Evolutionary conservation across 768 basidiomycete genomes (phyloP).

Genomic region (Auriscalpium orientale): DNA sequence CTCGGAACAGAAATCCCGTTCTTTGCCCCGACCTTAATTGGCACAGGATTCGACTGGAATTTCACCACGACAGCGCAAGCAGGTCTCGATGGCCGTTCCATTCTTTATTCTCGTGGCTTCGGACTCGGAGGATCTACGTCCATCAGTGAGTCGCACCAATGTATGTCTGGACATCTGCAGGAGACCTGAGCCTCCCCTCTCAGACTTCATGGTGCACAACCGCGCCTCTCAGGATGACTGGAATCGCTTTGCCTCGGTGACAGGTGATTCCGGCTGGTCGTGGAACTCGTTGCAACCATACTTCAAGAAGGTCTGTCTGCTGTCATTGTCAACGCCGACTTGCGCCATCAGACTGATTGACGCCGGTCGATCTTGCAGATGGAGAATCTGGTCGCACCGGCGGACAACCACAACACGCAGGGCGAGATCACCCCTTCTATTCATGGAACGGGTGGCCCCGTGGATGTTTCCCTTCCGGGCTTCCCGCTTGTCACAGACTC

Average conservation of each 20-base stretch:
- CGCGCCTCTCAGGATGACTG: slow-evolving; percentile 21
- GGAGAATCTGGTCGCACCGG: slow-evolving; percentile 30
- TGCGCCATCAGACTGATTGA: not conserved
- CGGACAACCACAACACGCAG: slow-evolving; percentile 31
- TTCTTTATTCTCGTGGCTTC: not conserved
- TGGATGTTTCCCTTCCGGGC: slow-evolving; percentile 16
- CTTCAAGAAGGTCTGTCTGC: slow-evolving; percentile 1
- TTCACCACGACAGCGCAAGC: slow-evolving; percentile 1
- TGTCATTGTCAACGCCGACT: not conserved
- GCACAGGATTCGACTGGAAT: slow-evolving; percentile 1
- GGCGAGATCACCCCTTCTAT: slow-evolving; percentile 30
- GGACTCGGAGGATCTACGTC: slow-evolving; percentile 1
- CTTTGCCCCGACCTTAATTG: not conserved
- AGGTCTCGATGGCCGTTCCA: slow-evolving; percentile 1
- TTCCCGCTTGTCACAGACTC: slow-evolving; percentile 18
- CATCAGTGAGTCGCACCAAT: not conserved
- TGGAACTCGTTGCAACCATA: not conserved
- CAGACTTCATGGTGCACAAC: slow-evolving; percentile 22
- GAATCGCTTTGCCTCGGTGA: slow-evolving; percentile 18
- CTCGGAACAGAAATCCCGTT: not conserved
- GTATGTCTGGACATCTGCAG: not conserved
- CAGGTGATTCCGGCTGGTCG: slow-evolving; percentile 23
- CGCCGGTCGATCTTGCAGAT: slow-evolving; percentile 19
- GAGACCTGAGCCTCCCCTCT: not conserved
- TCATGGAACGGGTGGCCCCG: slow-evolving; percentile 29